Evolutionary conservation across 106 monocot genomes (phyloP).

Genomic region (Dendrobium chrysotoxum): DNA sequence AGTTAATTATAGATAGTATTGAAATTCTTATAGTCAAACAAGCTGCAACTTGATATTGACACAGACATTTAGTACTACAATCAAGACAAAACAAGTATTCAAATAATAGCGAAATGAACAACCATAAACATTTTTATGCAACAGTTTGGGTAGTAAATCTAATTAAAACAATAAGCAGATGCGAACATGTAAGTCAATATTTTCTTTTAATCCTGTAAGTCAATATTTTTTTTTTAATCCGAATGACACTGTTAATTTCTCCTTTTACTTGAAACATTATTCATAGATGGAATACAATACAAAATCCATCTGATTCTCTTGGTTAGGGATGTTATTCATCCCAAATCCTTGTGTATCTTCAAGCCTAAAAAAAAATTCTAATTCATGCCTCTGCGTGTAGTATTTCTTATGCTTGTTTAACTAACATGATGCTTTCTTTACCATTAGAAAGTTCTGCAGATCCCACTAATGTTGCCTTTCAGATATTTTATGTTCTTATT

Average conservation of each 20-base stretch:
- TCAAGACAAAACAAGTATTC: background rate
- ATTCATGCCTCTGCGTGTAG: too few relatives aligned
- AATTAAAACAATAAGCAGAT: background rate
- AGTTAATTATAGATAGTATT: background rate
- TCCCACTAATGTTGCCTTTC: too few relatives aligned
- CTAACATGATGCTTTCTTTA: too few relatives aligned
- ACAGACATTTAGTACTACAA: background rate
- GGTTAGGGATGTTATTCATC: too few relatives aligned
- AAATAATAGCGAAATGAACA: background rate
- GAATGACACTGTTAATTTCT: background rate
- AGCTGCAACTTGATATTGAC: background rate
- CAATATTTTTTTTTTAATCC: too few relatives aligned
- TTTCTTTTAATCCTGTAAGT: background rate
- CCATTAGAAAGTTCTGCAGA: too few relatives aligned
- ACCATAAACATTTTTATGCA: background rate
- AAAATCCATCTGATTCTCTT: too few relatives aligned
- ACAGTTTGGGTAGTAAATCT: background rate
- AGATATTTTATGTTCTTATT: too few relatives aligned
- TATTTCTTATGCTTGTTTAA: too few relatives aligned
- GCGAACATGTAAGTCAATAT: background rate
- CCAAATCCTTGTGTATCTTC: too few relatives aligned
- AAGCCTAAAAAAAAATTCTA: too few relatives aligned
- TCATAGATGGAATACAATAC: too few relatives aligned
- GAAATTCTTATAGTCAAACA: background rate
- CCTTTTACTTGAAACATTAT: background rate